Evolutionary conservation across 441 rosid genomes (phyloP).

Genomic region (Gossypium gossypioides): DNA sequence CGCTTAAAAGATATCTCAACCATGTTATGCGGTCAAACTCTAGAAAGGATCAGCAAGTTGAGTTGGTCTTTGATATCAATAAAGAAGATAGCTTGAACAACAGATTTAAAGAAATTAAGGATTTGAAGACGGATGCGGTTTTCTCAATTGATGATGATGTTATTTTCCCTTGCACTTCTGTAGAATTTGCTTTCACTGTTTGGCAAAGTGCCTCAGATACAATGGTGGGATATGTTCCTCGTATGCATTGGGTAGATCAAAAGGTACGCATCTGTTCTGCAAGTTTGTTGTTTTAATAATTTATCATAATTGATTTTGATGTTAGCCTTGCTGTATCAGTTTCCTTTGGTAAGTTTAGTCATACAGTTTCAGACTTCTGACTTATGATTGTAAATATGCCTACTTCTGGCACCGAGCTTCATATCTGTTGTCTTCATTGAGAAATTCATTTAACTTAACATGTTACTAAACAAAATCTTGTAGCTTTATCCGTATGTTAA

Average conservation of each 20-base stretch:
- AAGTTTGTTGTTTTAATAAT: not conserved
- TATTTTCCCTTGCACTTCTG: slow-evolving; percentile 72
- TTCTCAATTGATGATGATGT: slow-evolving; percentile 84
- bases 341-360: not conserved
- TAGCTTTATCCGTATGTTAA: not conserved
- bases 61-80: slow-evolving; percentile 61
- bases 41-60: slow-evolving; percentile 34
- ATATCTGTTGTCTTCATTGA: too few species aligned
- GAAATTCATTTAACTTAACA: too few species aligned
- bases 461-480: not conserved
- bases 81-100: slow-evolving; percentile 86
- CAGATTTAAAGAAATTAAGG: slow-evolving; percentile 68
- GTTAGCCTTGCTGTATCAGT: not conserved
- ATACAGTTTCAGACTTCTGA: not conserved
- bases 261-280: slow-evolving; percentile 33
- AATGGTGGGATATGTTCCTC: slow-evolving; percentile 90
- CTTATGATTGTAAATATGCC: not conserved
- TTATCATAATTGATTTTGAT: not conserved
- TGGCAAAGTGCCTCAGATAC: slow-evolving; percentile 81
- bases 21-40: slow-evolving; percentile 36
- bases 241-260: slow-evolving; percentile 59
- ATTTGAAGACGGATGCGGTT: slow-evolving; percentile 68
- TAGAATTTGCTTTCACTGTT: slow-evolving; percentile 76
- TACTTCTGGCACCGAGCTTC: not conserved
- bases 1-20: slow-evolving; percentile 41